A percentile compares a stretch with the other conserved stretches of the same genome.
These are phyloP conservation scores for Cladosporium phlei DNA, from an alignment of 2,329 filamentous ascomycete species.

Conservation along the genomic window DNA sequence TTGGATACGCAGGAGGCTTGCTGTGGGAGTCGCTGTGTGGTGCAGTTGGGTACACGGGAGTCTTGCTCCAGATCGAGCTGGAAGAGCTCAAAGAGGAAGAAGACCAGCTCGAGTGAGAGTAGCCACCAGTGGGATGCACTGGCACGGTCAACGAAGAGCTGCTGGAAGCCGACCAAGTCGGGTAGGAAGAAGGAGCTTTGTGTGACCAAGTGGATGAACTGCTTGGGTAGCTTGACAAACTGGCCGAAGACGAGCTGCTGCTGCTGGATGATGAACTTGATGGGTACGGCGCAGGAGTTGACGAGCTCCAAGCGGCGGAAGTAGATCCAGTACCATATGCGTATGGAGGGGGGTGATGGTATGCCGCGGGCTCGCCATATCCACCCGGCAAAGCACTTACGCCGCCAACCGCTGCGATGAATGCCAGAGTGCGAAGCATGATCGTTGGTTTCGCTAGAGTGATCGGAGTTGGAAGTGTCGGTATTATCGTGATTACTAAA, in stretches of 20 bases:
- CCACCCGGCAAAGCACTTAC: conserved; percentile 9
- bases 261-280: not conserved
- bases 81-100: conserved; percentile 1
- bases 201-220: conserved; percentile 6
- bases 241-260: not conserved
- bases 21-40: not conserved
- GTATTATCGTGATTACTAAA: no score
- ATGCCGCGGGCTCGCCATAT: conserved; percentile 4
- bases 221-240: not conserved
- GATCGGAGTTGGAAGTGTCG: not conserved
- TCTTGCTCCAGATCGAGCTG: conserved; percentile 1
- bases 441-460: not conserved
- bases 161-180: conserved; percentile 1
- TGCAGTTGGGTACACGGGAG: conserved; percentile 6
- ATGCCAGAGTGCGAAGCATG: conserved; percentile 12
- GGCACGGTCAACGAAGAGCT: conserved; percentile 5
- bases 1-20: not conserved
- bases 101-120: conserved; percentile 2
- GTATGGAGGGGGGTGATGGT: conserved; percentile 8
- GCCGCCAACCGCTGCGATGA: conserved; percentile 9
- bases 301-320: conserved; percentile 4
- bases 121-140: conserved; percentile 5
- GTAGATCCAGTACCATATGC: conserved; percentile 4
- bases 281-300: not conserved
- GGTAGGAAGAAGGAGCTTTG: not conserved